A percentile compares a stretch with the other conserved stretches of the same genome.
Evolutionary conservation across 164 flowering plant species (phyloP).

Genomic region (Macadamia tetraphylla): DNA sequence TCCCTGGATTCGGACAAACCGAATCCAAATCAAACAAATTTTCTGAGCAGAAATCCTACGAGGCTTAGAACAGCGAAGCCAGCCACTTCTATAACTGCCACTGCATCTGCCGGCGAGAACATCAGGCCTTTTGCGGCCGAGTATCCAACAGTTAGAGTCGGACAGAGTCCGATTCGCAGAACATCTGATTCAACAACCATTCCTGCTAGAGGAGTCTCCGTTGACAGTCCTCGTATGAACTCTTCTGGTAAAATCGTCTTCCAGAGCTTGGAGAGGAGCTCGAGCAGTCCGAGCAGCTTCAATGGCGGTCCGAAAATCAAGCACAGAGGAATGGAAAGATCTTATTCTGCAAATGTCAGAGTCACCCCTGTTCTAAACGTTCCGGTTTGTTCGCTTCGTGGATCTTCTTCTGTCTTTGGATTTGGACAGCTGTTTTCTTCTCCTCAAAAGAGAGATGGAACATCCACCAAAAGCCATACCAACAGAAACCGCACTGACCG

Average conservation of each 20-base stretch:
- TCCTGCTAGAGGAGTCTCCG: slow-evolving; percentile 39
- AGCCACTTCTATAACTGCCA: neutral
- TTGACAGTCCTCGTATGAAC: slow-evolving; percentile 89
- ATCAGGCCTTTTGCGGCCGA: slow-evolving; percentile 7
- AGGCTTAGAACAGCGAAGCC: slow-evolving; percentile 37
- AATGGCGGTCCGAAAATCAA: slow-evolving; percentile 69
- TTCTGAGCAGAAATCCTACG: slow-evolving; percentile 25
- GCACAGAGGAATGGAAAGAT: slow-evolving; percentile 76
- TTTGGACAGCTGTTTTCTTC: slow-evolving; percentile 65
- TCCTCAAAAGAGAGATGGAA: slow-evolving; percentile 43
- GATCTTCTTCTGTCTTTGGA: slow-evolving; percentile 68
- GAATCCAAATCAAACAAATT: slow-evolving; percentile 14
- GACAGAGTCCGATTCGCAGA: slow-evolving; percentile 47
- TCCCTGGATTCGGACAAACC: slow-evolving; percentile 63
- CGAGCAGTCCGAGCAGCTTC: slow-evolving; percentile 92
- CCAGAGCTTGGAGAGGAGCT: slow-evolving; percentile 78
- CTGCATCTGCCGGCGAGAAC: slow-evolving; percentile 10
- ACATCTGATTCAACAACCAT: slow-evolving; percentile 22
- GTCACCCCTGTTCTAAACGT: slow-evolving; percentile 86
- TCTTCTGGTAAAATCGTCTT: slow-evolving; percentile 88
- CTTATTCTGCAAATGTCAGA: slow-evolving; percentile 82
- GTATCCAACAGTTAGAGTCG: slow-evolving; percentile 19
- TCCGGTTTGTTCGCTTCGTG: slow-evolving; percentile 73
- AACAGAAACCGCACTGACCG: slow-evolving; percentile 39
- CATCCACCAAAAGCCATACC: slow-evolving; percentile 8